Conservation (phyloP, 805 yeast species). For the Wickerhamomyces tratensis region DNA sequence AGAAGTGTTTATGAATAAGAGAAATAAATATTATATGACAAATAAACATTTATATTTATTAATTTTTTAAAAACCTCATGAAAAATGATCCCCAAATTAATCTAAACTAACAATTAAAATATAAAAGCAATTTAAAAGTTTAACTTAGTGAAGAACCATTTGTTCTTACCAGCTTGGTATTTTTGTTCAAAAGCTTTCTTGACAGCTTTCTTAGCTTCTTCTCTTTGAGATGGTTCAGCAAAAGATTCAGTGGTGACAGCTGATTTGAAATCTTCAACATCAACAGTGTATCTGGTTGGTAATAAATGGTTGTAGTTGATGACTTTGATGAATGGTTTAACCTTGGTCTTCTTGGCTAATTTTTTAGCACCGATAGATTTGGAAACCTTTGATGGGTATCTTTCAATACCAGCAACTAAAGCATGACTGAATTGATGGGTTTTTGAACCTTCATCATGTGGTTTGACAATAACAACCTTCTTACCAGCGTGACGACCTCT, state of each 20-base stretch:
- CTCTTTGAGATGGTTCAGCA: slow-evolving; percentile 96
- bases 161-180: slow-evolving; percentile 99
- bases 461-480: slow-evolving; percentile 98
- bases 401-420: slow-evolving; percentile 98
- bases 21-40: no score
- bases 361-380: slow-evolving; percentile 93
- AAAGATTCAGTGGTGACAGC: slow-evolving; percentile 89
- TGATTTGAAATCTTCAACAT: slow-evolving; percentile 90
- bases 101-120: no score
- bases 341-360: slow-evolving; percentile 93
- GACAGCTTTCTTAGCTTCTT: slow-evolving; percentile 97
- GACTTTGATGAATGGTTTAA: slow-evolving; percentile 98
- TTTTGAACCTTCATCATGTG: slow-evolving; percentile 98
- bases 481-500: slow-evolving; percentile 99
- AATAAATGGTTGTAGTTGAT: slow-evolving; percentile 99
- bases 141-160: slow-evolving; percentile 99
- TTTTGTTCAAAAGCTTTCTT: slow-evolving; percentile 99
- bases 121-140: slow-evolving; percentile 46
- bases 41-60: no score
- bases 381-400: slow-evolving; percentile 95
- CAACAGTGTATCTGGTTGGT: slow-evolving; percentile 99
- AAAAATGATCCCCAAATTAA: not conserved
- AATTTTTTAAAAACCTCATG: not conserved
- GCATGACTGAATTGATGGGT: slow-evolving; percentile 99
- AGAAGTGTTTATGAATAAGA: no score